Conservation (phyloP, 169 alveolate genomes). For the Plasmodium coatneyi region DNA sequence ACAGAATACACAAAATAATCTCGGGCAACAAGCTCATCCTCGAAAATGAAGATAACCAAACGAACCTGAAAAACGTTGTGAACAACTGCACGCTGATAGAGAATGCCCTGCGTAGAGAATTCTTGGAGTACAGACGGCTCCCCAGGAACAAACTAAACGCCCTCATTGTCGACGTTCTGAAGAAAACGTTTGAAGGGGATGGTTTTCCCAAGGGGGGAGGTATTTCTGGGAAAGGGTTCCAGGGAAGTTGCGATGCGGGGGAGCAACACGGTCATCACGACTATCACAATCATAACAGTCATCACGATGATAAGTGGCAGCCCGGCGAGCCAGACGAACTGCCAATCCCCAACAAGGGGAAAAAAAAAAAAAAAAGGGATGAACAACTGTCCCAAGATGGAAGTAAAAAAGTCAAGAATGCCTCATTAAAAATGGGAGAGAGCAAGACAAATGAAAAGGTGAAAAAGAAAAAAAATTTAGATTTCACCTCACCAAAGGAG, state of each 20-base stretch:
- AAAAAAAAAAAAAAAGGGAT: neutral
- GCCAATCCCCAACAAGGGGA: neutral
- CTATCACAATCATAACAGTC: neutral
- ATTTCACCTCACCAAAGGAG: neutral
- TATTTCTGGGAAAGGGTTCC: neutral
- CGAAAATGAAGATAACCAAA: conserved; percentile 29
- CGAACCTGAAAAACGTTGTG: conserved; percentile 14
- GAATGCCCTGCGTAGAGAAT: conserved; percentile 9
- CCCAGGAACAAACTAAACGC: conserved; percentile 3
- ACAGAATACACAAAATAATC: conserved; percentile 39
- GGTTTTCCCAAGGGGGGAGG: neutral
- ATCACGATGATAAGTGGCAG: neutral
- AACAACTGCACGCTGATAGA: conserved; percentile 22
- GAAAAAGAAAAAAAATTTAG: neutral
- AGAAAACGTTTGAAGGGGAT: conserved; percentile 21
- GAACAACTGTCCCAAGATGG: neutral
- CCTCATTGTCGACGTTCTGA: conserved; percentile 18
- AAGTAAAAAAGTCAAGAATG: neutral
- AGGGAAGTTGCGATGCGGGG: neutral
- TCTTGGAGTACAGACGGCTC: conserved; percentile 26
- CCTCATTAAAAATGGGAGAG: neutral
- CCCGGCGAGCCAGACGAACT: neutral
- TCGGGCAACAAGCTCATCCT: conserved; percentile 19
- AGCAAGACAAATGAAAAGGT: neutral
- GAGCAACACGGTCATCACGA: neutral